A percentile compares a stretch with the other conserved stretches of the same genome.
These are phyloP conservation scores for Gossypium longicalyx DNA, from an alignment of 345 rosid genomes.

Conservation along the genomic window DNA sequence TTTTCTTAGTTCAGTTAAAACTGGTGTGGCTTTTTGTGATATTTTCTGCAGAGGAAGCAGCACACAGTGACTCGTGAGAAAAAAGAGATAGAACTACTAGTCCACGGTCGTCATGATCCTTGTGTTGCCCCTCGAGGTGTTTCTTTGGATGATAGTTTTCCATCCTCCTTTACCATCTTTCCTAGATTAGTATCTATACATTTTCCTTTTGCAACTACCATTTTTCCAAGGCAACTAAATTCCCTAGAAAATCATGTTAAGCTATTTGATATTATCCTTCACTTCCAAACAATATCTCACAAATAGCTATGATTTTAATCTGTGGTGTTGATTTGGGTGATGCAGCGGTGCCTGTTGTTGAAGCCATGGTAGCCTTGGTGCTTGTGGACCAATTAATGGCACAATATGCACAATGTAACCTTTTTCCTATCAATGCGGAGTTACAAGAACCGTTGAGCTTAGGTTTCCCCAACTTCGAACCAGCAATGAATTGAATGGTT, in stretches of 20 bases:
- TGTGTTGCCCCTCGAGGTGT: constrained; percentile 97
- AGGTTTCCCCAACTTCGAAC: constrained; percentile 30
- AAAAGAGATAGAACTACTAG: constrained; percentile 67
- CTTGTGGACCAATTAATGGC: constrained; percentile 91
- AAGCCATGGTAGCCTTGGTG: constrained; percentile 92
- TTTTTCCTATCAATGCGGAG: constrained; percentile 66
- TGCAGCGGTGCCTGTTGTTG: constrained; percentile 94
- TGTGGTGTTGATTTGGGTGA: constrained; percentile 7
- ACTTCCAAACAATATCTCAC: neutral
- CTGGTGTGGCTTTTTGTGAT: constrained; percentile 6
- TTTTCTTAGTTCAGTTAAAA: constrained; percentile 7
- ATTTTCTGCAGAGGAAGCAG: constrained; percentile 64
- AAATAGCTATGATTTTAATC: too few species aligned
- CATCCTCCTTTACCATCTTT: neutral
- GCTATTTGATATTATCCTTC: neutral
- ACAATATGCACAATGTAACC: constrained; percentile 63
- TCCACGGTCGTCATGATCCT: constrained; percentile 97
- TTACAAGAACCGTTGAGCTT: constrained; percentile 55
- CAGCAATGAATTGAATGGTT: constrained; percentile 21
- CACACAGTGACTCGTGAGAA: constrained; percentile 79
- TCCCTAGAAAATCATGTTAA: neutral
- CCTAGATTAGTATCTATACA: neutral
- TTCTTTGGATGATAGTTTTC: neutral
- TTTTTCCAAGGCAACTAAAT: neutral
- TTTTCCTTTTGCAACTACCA: neutral